These are phyloP conservation scores for Aspergillus panamensis DNA, from an alignment of 495 filamentous ascomycete genomes.

Conservation along the genomic window DNA sequence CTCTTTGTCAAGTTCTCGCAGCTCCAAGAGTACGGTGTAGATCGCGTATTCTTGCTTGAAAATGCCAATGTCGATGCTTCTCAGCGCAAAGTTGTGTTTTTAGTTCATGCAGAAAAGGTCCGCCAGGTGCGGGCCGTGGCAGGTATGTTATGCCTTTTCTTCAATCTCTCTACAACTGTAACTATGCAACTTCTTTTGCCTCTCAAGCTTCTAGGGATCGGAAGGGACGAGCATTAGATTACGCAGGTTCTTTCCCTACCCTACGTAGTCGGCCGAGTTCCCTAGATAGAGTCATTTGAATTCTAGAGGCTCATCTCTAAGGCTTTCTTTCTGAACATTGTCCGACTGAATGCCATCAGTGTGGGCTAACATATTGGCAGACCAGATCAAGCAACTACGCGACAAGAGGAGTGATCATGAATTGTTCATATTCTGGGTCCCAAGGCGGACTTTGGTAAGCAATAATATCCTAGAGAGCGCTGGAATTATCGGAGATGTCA, in stretches of 20 bases:
- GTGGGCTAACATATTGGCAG: constrained; percentile 60
- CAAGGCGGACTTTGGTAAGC: constrained; percentile 84
- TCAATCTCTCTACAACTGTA: constrained; percentile 2
- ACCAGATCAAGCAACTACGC: constrained; percentile 84
- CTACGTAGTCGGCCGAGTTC: constrained; percentile 63
- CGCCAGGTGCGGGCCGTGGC: constrained; percentile 78
- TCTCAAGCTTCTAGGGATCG: constrained; percentile 3
- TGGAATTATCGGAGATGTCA: constrained; percentile 90
- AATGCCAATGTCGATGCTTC: constrained; percentile 90
- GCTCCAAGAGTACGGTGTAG: constrained; percentile 90
- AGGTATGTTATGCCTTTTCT: constrained; percentile 58
- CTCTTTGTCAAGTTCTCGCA: constrained; percentile 91
- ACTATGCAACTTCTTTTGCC: neutral
- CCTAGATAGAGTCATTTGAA: constrained; percentile 51
- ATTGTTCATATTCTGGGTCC: constrained; percentile 90
- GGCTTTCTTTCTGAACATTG: constrained; percentile 36
- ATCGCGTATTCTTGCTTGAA: constrained; percentile 92
- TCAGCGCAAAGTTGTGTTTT: constrained; percentile 93
- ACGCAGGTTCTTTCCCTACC: constrained; percentile 52
- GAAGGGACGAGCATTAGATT: constrained; percentile 59
- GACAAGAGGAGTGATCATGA: constrained; percentile 87
- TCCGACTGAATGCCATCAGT: constrained; percentile 51
- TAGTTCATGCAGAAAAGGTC: constrained; percentile 83
- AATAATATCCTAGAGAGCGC: constrained; percentile 90
- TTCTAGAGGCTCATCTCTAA: constrained; percentile 43